These are phyloP conservation scores for Candida sonorensis DNA, from an alignment of 805 yeast genomes.

Conservation along the genomic window DNA sequence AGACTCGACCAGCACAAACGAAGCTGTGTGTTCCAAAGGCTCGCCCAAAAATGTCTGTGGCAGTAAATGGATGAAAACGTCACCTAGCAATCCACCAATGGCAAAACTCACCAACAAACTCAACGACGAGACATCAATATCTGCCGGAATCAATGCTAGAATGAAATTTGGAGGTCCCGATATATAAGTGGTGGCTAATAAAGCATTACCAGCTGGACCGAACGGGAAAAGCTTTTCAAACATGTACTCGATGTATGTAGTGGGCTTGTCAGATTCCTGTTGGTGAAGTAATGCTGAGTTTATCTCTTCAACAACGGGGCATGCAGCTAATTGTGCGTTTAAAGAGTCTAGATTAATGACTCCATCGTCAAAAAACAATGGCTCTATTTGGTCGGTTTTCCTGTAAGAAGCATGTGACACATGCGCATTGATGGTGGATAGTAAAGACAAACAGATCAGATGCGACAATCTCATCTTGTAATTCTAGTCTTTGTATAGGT, in stretches of 20 bases:
- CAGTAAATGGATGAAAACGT: slow-evolving; percentile 61
- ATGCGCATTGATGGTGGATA: neutral
- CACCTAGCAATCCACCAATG: slow-evolving; percentile 70
- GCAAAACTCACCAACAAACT: slow-evolving; percentile 63
- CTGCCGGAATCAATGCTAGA: slow-evolving; percentile 49
- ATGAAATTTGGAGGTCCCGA: slow-evolving; percentile 60
- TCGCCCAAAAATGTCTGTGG: slow-evolving; percentile 64
- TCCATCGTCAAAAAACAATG: slow-evolving; percentile 32
- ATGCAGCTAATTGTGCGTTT: slow-evolving; percentile 15
- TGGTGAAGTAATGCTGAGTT: slow-evolving; percentile 15
- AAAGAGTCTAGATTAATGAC: slow-evolving; percentile 34
- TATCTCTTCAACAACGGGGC: slow-evolving; percentile 35
- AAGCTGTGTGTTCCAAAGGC: slow-evolving; percentile 31
- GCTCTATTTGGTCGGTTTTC: neutral
- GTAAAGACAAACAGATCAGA: neutral
- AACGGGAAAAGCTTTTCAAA: slow-evolving; percentile 41
- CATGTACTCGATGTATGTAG: slow-evolving; percentile 28
- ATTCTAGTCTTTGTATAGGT: too few relatives aligned
- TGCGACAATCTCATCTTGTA: neutral
- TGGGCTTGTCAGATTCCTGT: slow-evolving; percentile 5
- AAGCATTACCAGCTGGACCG: slow-evolving; percentile 55
- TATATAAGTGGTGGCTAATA: slow-evolving; percentile 57
- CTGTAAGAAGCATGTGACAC: neutral
- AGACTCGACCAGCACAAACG: slow-evolving; percentile 46
- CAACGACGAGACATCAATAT: slow-evolving; percentile 43